These are phyloP conservation scores for Saksenaea oblongispora DNA, from an alignment of 371 early-diverging fungal genomes.

Conservation along the genomic window DNA sequence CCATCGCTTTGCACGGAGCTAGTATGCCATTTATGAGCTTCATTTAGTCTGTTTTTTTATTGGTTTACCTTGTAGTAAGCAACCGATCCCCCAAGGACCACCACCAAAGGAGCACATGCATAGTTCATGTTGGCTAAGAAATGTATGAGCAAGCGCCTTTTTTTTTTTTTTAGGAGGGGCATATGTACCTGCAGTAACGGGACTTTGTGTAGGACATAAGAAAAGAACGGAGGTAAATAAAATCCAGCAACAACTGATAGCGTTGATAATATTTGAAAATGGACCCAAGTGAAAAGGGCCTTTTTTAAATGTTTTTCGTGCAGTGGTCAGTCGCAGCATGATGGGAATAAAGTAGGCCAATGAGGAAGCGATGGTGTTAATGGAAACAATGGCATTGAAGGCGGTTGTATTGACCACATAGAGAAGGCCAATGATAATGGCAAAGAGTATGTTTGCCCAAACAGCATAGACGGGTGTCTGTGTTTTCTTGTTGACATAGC, in stretches of 20 bases:
- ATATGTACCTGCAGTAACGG: slow-evolving; percentile 47
- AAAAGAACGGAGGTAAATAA: slow-evolving; percentile 61
- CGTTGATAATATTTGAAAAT: slow-evolving; percentile 46
- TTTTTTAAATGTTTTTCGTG: slow-evolving; percentile 30
- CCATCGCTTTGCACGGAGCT: slow-evolving; percentile 53
- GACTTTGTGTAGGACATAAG: slow-evolving; percentile 58
- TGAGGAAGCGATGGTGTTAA: slow-evolving; percentile 52
- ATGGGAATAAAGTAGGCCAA: slow-evolving; percentile 54
- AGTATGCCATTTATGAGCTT: no score
- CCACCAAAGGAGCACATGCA: slow-evolving; percentile 40
- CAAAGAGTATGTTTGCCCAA: slow-evolving; percentile 40
- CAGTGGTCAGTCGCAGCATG: slow-evolving; percentile 44
- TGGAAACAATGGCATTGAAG: slow-evolving; percentile 42
- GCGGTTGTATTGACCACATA: slow-evolving; percentile 42
- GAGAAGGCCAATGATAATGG: slow-evolving; percentile 13
- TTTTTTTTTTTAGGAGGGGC: background rate
- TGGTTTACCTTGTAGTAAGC: slow-evolving; percentile 33
- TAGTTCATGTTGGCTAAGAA: slow-evolving; percentile 45
- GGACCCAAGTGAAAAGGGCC: slow-evolving; percentile 66
- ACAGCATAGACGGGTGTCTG: slow-evolving; percentile 39
- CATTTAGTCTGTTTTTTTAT: background rate
- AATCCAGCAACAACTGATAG: slow-evolving; percentile 56
- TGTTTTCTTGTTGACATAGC: slow-evolving; percentile 30
- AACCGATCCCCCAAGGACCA: slow-evolving; percentile 29
- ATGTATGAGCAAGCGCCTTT: background rate